These are phyloP conservation scores for Myotisia sp. DNA, from an alignment of 2,329 filamentous ascomycete species.

Conservation along the genomic window DNA sequence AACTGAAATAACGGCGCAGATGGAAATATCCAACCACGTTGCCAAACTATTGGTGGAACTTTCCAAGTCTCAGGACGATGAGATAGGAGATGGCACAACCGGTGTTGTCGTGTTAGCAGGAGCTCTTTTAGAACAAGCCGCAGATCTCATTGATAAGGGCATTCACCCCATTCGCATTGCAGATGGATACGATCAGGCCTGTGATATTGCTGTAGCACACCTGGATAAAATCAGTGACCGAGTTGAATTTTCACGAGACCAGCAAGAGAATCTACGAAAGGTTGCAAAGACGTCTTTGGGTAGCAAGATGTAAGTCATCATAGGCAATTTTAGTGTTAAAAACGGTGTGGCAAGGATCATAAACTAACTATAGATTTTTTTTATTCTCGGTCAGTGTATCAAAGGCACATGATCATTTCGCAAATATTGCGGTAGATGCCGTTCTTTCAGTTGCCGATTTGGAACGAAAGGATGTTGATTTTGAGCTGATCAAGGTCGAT, in stretches of 20 bases:
- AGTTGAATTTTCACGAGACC: conserved; percentile 66
- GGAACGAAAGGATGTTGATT: conserved; percentile 92
- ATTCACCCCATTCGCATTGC: conserved; percentile 98
- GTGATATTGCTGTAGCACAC: conserved; percentile 87
- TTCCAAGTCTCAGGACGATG: conserved; percentile 95
- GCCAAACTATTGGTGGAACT: conserved; percentile 93
- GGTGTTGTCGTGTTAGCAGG: conserved; percentile 94
- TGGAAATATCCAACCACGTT: conserved; percentile 98
- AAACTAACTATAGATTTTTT: too few species aligned
- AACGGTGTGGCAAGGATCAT: too few species aligned
- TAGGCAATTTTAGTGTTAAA: conserved; percentile 5
- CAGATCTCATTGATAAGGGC: conserved; percentile 97
- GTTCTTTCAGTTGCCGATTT: conserved; percentile 93
- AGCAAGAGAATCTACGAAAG: conserved; percentile 78
- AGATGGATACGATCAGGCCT: conserved; percentile 94
- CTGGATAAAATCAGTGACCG: conserved; percentile 86
- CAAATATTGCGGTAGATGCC: conserved; percentile 91
- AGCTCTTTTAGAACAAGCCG: conserved; percentile 87
- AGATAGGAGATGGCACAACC: conserved; percentile 96
- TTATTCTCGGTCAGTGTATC: conserved; percentile 60
- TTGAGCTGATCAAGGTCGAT: conserved; percentile 98
- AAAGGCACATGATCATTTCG: conserved; percentile 96
- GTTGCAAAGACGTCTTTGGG: conserved; percentile 92
- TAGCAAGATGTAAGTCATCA: conserved; percentile 63
- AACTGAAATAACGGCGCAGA: conserved; percentile 37